A percentile compares a stretch with the other conserved stretches of the same genome.
Conservation (phyloP, 306 rosid genomes). For the Corylus americana region DNA sequence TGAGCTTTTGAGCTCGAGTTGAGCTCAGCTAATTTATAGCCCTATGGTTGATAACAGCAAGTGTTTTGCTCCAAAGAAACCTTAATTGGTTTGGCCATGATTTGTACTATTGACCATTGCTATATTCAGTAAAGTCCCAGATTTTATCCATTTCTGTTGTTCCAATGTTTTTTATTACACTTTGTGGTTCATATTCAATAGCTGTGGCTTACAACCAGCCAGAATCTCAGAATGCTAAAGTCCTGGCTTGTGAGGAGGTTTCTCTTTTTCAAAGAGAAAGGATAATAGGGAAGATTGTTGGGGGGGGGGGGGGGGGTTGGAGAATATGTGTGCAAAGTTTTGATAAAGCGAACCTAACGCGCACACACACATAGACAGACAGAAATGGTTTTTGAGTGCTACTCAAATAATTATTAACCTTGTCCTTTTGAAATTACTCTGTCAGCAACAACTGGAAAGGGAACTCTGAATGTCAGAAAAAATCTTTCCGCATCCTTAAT, state of each 20-base stretch:
- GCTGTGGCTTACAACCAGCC: neutral
- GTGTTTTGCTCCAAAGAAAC: neutral
- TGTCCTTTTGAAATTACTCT: neutral
- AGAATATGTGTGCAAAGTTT: neutral
- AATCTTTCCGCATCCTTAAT: neutral
- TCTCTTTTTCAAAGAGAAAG: neutral
- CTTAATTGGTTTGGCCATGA: neutral
- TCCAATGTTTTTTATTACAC: neutral
- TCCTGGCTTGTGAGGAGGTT: neutral
- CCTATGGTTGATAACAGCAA: neutral
- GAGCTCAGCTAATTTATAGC: neutral
- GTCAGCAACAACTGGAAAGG: neutral
- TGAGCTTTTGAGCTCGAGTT: neutral
- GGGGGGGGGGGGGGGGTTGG: no score
- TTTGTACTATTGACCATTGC: neutral
- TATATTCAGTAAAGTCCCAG: neutral
- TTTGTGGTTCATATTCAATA: neutral
- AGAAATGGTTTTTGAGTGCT: neutral
- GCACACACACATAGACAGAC: neutral
- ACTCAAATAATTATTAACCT: neutral
- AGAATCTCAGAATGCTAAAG: neutral
- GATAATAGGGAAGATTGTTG: neutral
- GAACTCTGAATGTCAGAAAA: neutral
- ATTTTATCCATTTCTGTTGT: neutral
- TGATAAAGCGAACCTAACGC: neutral